phyloP scores from a whole-genome alignment of 257 asterid species.

The Nicotiana otophora region DNA sequence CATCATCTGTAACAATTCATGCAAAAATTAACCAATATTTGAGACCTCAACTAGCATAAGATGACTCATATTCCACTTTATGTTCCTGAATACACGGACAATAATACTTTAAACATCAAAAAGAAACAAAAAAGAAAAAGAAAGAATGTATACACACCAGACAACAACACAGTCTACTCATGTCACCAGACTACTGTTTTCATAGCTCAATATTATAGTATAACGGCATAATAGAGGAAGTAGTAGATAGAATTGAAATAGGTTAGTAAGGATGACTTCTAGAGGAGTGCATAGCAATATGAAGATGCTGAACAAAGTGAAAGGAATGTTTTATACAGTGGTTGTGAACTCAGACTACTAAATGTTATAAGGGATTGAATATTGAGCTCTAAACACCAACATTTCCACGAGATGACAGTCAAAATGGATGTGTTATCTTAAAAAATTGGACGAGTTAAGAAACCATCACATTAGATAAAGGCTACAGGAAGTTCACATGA shows the following conservation, averaged over 20 bases:
- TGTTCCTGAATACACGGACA: no score
- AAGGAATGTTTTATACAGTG: background rate
- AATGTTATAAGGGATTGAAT: background rate
- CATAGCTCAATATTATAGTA: background rate
- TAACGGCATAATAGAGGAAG: background rate
- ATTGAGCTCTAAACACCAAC: background rate
- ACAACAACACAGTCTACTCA: no score
- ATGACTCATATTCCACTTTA: no score
- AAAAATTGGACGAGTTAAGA: background rate
- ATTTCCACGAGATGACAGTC: background rate
- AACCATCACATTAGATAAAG: background rate
- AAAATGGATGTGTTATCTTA: background rate
- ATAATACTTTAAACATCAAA: no score
- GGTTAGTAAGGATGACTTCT: background rate
- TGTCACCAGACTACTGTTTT: no score
- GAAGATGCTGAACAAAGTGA: background rate
- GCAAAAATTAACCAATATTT: background rate
- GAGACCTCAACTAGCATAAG: background rate
- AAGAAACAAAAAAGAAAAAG: no score
- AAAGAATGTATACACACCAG: no score
- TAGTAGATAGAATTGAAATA: background rate
- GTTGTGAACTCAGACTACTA: background rate
- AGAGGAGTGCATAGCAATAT: background rate
- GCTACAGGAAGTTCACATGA: background rate
- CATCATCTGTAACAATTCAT: conserved; percentile 56